Evolutionary conservation across 257 asterid species (phyloP).

Genomic region (Thymus quinquecostatus): DNA sequence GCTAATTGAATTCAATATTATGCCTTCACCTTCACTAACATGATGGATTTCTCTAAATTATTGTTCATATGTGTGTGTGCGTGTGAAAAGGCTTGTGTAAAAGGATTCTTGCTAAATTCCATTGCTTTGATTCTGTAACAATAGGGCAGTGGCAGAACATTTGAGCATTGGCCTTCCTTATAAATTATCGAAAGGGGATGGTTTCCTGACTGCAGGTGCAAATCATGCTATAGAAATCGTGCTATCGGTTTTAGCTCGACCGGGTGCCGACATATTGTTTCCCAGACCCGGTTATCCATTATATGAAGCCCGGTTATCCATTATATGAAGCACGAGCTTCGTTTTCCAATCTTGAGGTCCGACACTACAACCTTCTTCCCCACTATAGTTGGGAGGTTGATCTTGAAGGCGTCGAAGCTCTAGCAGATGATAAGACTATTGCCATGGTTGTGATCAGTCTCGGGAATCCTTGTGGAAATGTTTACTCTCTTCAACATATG

Average conservation of each 20-base stretch:
- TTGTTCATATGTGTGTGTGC: no score
- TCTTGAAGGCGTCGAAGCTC: constrained; percentile 57
- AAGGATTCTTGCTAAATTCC: no score
- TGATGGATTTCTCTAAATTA: no score
- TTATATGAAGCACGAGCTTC: constrained; percentile 62
- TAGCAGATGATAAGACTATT: constrained; percentile 76
- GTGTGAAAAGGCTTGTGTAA: no score
- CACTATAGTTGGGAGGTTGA: constrained; percentile 80
- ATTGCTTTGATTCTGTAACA: background rate
- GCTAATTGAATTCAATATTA: no score
- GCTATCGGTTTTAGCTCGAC: constrained; percentile 56
- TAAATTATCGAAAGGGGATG: constrained; percentile 49
- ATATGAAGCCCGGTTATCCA: no score
- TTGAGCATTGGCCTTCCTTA: constrained; percentile 26
- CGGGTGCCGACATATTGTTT: constrained; percentile 64
- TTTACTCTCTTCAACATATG: constrained; percentile 61
- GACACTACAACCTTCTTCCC: constrained; percentile 68
- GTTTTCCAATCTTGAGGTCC: constrained; percentile 53
- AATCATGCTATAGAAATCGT: constrained; percentile 68
- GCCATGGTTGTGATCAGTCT: constrained; percentile 85
- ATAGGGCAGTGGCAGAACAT: no score
- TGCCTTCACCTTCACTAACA: no score
- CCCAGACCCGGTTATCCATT: constrained; percentile 71
- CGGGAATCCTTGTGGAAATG: constrained; percentile 94
- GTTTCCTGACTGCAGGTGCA: constrained; percentile 61